Conservation (phyloP, 805 yeast genomes). For the Candida berthetii region DNA sequence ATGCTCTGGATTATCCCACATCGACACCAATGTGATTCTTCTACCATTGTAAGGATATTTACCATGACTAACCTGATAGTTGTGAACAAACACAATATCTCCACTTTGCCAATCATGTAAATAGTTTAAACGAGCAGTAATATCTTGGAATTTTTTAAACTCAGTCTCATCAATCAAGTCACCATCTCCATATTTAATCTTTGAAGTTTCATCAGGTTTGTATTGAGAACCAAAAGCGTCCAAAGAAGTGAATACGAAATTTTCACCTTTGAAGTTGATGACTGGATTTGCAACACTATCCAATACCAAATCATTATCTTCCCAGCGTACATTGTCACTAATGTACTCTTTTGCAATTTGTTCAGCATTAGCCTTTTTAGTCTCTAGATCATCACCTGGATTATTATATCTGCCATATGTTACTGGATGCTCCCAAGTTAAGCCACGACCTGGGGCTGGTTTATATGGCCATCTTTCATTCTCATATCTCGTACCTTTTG, state of each 20-base stretch:
- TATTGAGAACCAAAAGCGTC: conserved; percentile 15
- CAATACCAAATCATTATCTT: conserved; percentile 19
- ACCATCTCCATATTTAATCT: conserved; percentile 16
- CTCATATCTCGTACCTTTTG: conserved; percentile 18
- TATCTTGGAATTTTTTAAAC: conserved; percentile 14
- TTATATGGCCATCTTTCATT: conserved; percentile 22
- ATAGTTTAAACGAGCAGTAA: conserved; percentile 18
- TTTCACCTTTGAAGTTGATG: conserved; percentile 9
- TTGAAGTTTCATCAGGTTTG: conserved; percentile 3
- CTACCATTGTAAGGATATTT: conserved; percentile 25
- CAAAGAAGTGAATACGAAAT: conserved; percentile 21
- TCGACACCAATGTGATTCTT: conserved; percentile 26
- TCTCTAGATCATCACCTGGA: conserved; percentile 17
- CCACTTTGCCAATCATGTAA: conserved; percentile 25
- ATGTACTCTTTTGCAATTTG: conserved; percentile 15
- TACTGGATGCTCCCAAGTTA: conserved; percentile 23
- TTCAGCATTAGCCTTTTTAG: conserved; percentile 21
- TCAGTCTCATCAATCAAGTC: conserved; percentile 11
- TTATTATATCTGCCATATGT: conserved; percentile 25
- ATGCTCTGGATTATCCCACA: conserved; percentile 24
- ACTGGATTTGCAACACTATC: conserved; percentile 21
- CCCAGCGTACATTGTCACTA: conserved; percentile 23
- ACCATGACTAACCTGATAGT: conserved; percentile 29
- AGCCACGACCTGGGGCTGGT: conserved; percentile 1
- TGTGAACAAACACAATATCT: conserved; percentile 28